Evolutionary conservation across 495 filamentous ascomycete genomes (phyloP).

Genomic region (Podospora pseudoanserina): DNA sequence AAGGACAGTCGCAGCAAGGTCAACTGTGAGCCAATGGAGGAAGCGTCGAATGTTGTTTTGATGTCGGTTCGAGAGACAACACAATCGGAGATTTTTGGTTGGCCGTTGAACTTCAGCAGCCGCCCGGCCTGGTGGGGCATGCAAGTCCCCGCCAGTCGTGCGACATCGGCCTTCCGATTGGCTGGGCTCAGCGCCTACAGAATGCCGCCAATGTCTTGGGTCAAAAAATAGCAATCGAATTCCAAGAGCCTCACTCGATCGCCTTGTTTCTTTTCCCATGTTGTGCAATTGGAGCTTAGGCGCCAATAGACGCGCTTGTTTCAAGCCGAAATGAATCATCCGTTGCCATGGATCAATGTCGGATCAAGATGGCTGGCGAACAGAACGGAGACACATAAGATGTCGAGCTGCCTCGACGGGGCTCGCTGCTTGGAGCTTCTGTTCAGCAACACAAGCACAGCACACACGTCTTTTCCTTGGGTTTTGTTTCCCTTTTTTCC

Average conservation of each 20-base stretch:
- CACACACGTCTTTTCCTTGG: conserved; percentile 4
- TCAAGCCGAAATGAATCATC: conserved; percentile 4
- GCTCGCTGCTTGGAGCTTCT: neutral
- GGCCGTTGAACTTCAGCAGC: conserved; percentile 3
- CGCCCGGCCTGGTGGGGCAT: neutral
- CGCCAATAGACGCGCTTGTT: conserved; percentile 5
- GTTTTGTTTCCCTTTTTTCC: conserved; percentile 7
- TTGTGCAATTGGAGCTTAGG: conserved; percentile 2
- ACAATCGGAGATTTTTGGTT: conserved; percentile 1
- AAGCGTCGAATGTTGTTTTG: neutral
- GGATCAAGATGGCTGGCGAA: neutral
- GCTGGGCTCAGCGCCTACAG: neutral
- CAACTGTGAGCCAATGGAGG: neutral
- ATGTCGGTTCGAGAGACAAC: neutral
- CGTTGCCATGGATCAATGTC: neutral
- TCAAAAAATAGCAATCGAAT: neutral
- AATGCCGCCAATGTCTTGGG: neutral
- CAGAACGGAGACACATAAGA: neutral
- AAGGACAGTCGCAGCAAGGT: neutral
- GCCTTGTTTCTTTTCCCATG: neutral
- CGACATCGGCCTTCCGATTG: neutral
- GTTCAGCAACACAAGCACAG: conserved; percentile 1
- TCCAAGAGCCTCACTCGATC: conserved; percentile 2
- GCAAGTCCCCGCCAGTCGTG: neutral
- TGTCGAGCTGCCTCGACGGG: neutral